Percentiles rank a stretch among this genome's conserved stretches.
These are phyloP conservation scores for Phytopythium oedochilum DNA, from an alignment of 352 stramenopile species.

Conservation along the genomic window DNA sequence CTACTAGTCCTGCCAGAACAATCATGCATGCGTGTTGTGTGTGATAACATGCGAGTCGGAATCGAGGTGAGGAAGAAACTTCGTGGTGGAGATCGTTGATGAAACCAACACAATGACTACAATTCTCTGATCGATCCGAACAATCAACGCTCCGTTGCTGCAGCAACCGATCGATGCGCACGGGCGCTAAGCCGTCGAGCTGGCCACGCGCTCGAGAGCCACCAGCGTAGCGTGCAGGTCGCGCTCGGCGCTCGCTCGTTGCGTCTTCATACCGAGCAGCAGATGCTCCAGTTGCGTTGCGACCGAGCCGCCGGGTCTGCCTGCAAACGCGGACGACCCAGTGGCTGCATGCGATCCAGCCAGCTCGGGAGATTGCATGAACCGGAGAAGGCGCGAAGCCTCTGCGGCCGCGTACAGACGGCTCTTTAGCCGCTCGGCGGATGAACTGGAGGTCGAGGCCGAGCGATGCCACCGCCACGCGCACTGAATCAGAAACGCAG, in stretches of 20 bases:
- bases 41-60: neutral
- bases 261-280: slow-evolving; percentile 10
- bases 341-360: slow-evolving; percentile 9
- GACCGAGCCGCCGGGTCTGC: slow-evolving; percentile 11
- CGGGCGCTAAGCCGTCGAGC: neutral
- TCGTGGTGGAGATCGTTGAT: slow-evolving; percentile 67
- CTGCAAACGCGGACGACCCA: slow-evolving; percentile 7
- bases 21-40: slow-evolving; percentile 5
- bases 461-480: slow-evolving; percentile 28
- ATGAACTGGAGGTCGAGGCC: neutral
- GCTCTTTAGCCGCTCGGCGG: slow-evolving; percentile 13
- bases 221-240: neutral
- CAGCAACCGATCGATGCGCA: too few species aligned
- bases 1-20: slow-evolving; percentile 7
- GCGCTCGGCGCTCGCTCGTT: neutral
- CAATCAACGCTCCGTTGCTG: too few species aligned
- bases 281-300: slow-evolving; percentile 16
- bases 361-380: slow-evolving; percentile 27
- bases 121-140: slow-evolving; percentile 86
- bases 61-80: slow-evolving; percentile 78
- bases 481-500: slow-evolving; percentile 43
- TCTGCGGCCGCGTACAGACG: slow-evolving; percentile 43
- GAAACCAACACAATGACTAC: slow-evolving; percentile 76
- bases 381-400: slow-evolving; percentile 40
- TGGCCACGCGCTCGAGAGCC: neutral